phyloP scores from a whole-genome alignment of 2,329 filamentous ascomycete genomes.

The Pseudogymnoascus sp. region DNA sequence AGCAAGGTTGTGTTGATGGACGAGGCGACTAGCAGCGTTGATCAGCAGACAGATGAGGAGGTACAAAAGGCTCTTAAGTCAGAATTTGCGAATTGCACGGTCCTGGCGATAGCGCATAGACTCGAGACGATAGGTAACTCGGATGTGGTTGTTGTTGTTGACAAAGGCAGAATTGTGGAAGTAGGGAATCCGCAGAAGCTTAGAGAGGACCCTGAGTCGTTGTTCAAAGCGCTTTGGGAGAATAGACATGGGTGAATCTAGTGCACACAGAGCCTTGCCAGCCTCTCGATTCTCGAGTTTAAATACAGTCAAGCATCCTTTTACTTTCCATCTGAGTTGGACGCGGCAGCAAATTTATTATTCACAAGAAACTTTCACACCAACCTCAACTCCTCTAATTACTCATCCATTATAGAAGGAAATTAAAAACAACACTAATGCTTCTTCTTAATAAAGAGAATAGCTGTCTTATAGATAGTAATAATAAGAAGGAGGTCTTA shows the following conservation, averaged over 20 bases:
- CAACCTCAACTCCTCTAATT: too few relatives aligned
- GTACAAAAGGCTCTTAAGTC: neutral
- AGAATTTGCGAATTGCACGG: slow-evolving; percentile 18
- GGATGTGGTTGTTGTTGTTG: slow-evolving; percentile 31
- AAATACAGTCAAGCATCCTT: neutral
- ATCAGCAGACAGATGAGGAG: neutral
- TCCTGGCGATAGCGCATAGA: slow-evolving; percentile 30
- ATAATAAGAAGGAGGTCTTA: too few relatives aligned
- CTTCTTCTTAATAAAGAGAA: too few relatives aligned
- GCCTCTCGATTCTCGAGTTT: neutral
- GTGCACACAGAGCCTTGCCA: neutral
- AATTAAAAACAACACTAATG: too few relatives aligned
- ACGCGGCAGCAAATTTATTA: too few relatives aligned
- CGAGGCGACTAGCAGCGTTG: slow-evolving; percentile 28
- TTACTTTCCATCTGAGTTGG: neutral
- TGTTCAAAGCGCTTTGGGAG: neutral
- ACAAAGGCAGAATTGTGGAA: slow-evolving; percentile 28
- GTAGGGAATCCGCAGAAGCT: slow-evolving; percentile 1
- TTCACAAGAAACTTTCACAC: too few relatives aligned
- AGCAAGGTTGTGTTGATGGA: slow-evolving; percentile 27
- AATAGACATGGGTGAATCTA: neutral
- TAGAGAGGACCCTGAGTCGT: neutral
- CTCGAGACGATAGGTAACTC: slow-evolving; percentile 29
- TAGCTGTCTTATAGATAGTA: too few relatives aligned
- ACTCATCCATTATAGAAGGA: too few relatives aligned